Base-by-base conservation (phyloP, 1,284 basidiomycete genomes). In the Crucibulum cyathiforme region DNA sequence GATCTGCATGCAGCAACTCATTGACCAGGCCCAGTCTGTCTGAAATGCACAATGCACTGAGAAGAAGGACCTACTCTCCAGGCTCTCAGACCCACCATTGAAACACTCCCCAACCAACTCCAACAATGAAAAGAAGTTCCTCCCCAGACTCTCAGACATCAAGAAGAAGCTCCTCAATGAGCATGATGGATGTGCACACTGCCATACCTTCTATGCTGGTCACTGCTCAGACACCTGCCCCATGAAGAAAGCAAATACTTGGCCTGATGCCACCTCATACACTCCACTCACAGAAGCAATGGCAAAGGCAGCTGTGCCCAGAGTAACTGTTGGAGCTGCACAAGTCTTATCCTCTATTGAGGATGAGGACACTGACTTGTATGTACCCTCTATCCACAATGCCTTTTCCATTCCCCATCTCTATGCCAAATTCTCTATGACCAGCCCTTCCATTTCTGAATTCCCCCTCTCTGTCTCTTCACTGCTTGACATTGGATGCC, bases 401-500 rank as follows among this genome's bases (percentile, higher is more conserved):
- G 38, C 57, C 36, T 51, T 61, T 38, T 43, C 60, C 49, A 17
- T 53, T n/a, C 56, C 53, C 35, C 54, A 56, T 48, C 53, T 61
- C 8, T 12, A 49, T 34, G 50, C 60, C 34, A 45, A 47, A 15
- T 58, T 61, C 34, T 56, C 53, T 24, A 53, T 48, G 50, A 55
- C 54, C 8, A 49, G 60, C 31, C 60, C 60, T 41, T 46, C 54
- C 52, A 56, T 62, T 51, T 59, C 60, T 31, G 41, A 53, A 36
- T 57, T 62, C 35, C 57, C 57, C 31, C 3, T 62, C 13, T 3
- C 53, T 19, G 19, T 61, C 9, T 35, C 17, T 47, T 62, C 60
- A 36, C 41, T 64, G 24, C 58, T 63, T 57, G 62, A 63, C 53
- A 37, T 43, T 34, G 57, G 64, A n/a, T 65, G 62, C 34, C 62